Base-by-base conservation (phyloP, 2,329 filamentous ascomycete species). In the Verticillium dahliae region DNA sequence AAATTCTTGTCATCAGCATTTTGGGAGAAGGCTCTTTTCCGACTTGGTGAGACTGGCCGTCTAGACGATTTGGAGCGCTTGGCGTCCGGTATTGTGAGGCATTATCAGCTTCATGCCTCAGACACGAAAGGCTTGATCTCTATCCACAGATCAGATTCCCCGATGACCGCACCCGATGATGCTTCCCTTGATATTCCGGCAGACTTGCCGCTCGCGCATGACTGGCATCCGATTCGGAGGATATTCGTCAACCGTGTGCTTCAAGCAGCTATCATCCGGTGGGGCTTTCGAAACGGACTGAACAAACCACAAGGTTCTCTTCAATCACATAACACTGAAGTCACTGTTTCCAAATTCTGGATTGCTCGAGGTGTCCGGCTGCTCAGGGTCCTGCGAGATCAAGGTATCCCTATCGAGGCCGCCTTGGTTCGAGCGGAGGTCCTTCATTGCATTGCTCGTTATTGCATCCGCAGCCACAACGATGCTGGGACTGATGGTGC, bases 21-120 rank as follows among this genome's bases (percentile, higher is more conserved):
- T 39, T 83, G 81, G 79, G 74, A 72, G 61, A 73, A 73, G 3
- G 64, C 84, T 0, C 64, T 85, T 11, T 75, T 74, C 50, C 74
- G 73, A 50, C 73, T 84, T 3, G 76, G 79, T 2, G 76, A 77
- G 1, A 69, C 74, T n/a, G 73, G 75, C 11, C 76, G 75, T 14
- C 69, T 83, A 11, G 69, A 74, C 2, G 78, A 81, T n/a, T 67
- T 84, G 3, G 76, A 81, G 58, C 73, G 73, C 41, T 62, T 83
- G 2, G 74, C 74, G 13, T 64, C 79, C 14, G 75, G 80, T 56
- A 67, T 84, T 57, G 71, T 80, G 10, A 68, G 76, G 18, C 63
- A 77, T 50, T 78, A 80, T 65, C 65, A 66, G 31, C 34, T 6
- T 61, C 60, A n/a, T 64, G 45, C 9, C 70, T 67, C 67, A 61